These are phyloP conservation scores for Phytophthora tubulina DNA, from an alignment of 352 stramenopile species.

Conservation along the genomic window DNA sequence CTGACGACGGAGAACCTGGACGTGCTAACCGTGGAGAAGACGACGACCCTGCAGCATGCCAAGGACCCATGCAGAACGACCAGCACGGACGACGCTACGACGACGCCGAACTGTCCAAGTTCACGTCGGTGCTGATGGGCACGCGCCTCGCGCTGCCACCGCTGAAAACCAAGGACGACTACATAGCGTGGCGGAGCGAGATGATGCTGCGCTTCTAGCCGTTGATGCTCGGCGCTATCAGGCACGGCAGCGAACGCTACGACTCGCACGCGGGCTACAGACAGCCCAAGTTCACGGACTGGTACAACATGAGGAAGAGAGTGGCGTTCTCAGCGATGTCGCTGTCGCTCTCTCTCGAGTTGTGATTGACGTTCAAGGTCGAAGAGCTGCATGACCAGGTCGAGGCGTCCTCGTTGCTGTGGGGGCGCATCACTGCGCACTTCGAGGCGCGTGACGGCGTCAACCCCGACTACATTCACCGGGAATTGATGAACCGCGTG, in stretches of 20 bases:
- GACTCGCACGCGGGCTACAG: not conserved
- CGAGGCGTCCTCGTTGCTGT: constrained; percentile 3
- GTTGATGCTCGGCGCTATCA: constrained; percentile 1
- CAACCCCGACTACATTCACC: constrained; percentile 13
- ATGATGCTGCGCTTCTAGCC: constrained; percentile 5
- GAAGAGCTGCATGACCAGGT: constrained; percentile 1
- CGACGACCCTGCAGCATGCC: too few relatives aligned
- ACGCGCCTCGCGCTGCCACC: too few relatives aligned
- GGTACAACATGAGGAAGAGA: not conserved
- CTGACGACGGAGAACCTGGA: too few relatives aligned
- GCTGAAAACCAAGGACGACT: not conserved
- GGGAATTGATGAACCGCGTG: not conserved
- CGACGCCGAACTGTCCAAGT: too few relatives aligned
- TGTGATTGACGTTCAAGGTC: constrained; percentile 6
- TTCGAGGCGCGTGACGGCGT: constrained; percentile 9
- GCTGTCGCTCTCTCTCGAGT: not conserved
- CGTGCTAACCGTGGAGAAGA: too few relatives aligned
- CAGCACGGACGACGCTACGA: too few relatives aligned
- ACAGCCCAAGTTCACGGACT: constrained; percentile 5
- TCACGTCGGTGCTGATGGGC: too few relatives aligned
- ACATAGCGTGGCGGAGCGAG: constrained; percentile 11
- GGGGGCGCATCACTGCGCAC: not conserved
- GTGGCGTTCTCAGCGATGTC: constrained; percentile 6
- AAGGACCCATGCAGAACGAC: too few relatives aligned
- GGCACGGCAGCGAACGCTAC: constrained; percentile 1